Base-by-base conservation (phyloP, 1,284 basidiomycete genomes). In the Ceratobasidium sp. region DNA sequence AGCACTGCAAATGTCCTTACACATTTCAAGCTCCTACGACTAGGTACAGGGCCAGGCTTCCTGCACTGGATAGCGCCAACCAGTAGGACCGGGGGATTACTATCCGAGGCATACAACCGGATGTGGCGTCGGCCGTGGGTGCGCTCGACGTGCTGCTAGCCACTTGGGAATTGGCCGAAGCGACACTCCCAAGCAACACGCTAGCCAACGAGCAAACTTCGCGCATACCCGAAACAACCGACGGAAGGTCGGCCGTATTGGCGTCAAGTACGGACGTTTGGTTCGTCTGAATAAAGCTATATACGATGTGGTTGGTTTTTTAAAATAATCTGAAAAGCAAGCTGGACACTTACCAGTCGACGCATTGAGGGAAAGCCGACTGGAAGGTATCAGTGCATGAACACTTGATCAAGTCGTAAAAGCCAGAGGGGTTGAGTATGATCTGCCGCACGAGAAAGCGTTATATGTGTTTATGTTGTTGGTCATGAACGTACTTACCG, bases 311-410 rank as follows among this genome's bases (percentile, higher is more conserved):
- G n/a, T 34, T 52, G 41, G 9, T 61, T 64, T 55, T 16, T 59
- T 26, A 39, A 34, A 30, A 9, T 14, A 14, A 18, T 34, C 14
- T 14, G 26, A 34, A 23, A 18, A 34, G n/a, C n/a, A 32, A 34
- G 14, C 36, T 45, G 18, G 41, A 64, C 30, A 53, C 83, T 58
- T 74, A 88, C 87, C 89, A 91, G 76, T 91, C 88, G 30, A 87
- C 86, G 76, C 89, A 92, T 81, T 91, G 88, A 36, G 89, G 89
- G 77, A 86, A 90, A 14, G 82, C 84, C 48, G 87, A 82, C 77
- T 87, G 85, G 80, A 90, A 89, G 0, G 87, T 89, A 75, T 89
- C 87, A 6, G 85, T 83, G 77, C 90, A 92, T 1, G 88, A 84
- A 78, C 89, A 91, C 78, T 87, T 84, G 78, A 91, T 89, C 41